phyloP scores from a whole-genome alignment of 176 grass and related monocot species.

The Avena insularis region DNA sequence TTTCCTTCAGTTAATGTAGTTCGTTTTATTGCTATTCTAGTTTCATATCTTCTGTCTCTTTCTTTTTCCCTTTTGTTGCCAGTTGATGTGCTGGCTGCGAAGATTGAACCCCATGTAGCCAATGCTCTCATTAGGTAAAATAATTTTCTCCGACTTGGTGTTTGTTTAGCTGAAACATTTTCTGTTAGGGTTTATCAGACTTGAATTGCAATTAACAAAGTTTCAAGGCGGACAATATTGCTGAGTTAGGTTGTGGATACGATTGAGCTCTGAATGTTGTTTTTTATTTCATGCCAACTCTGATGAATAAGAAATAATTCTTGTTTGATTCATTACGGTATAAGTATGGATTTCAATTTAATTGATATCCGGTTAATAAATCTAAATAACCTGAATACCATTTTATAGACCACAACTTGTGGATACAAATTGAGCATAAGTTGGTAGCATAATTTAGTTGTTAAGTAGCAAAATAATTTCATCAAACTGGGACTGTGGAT shows the following conservation, averaged over 20 bases:
- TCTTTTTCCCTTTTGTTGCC: background rate
- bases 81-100: slow-evolving; percentile 47
- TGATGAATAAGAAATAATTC: background rate
- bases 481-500: background rate
- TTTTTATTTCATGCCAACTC: background rate
- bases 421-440: background rate
- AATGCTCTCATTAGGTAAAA: slow-evolving; percentile 46
- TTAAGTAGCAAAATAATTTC: background rate
- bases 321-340: background rate
- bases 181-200: background rate
- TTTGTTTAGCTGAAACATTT: background rate
- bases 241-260: background rate
- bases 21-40: background rate
- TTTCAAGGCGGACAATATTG: background rate
- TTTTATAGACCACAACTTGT: background rate
- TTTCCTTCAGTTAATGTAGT: background rate
- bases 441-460: background rate
- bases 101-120: slow-evolving; percentile 48
- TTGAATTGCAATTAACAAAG: background rate
- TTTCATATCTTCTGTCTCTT: background rate
- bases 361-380: background rate
- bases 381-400: background rate
- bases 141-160: background rate
- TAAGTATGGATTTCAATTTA: background rate
- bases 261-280: background rate